Evolutionary conservation across 2,329 filamentous ascomycete species (phyloP).

Genomic region (Colletotrichum camelliae): DNA sequence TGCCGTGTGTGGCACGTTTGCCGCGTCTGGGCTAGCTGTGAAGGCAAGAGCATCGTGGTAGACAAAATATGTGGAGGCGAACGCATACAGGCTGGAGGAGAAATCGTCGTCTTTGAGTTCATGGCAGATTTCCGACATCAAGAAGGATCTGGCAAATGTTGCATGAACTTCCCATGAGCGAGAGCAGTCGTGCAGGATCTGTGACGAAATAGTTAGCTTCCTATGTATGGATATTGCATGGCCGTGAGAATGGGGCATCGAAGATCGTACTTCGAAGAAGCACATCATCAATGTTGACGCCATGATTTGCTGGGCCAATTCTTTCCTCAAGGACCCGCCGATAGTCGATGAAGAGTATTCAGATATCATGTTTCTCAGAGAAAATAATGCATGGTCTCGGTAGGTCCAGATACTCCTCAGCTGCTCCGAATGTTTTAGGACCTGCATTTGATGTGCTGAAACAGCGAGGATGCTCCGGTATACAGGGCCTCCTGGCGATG

Average conservation of each 20-base stretch:
- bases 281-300: background rate
- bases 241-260: rapidly evolving
- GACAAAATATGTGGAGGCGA: background rate
- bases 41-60: background rate
- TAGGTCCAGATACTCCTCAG: background rate
- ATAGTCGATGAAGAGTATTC: background rate
- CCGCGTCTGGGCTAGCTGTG: background rate
- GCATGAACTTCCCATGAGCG: background rate
- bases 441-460: background rate
- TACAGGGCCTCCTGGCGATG: background rate
- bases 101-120: background rate
- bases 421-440: background rate
- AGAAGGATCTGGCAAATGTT: background rate
- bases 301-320: background rate
- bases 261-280: background rate
- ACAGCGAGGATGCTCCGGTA: background rate
- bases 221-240: background rate
- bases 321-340: background rate
- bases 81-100: background rate
- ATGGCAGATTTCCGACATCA: background rate
- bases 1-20: background rate
- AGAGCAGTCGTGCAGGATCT: background rate
- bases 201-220: background rate
- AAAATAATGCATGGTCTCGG: background rate
- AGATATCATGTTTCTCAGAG: background rate